Percentiles rank a stretch among this genome's conserved stretches.
phyloP scores from a whole-genome alignment of 2,329 filamentous ascomycete species.

The Pseudocercospora pini-densiflorae region DNA sequence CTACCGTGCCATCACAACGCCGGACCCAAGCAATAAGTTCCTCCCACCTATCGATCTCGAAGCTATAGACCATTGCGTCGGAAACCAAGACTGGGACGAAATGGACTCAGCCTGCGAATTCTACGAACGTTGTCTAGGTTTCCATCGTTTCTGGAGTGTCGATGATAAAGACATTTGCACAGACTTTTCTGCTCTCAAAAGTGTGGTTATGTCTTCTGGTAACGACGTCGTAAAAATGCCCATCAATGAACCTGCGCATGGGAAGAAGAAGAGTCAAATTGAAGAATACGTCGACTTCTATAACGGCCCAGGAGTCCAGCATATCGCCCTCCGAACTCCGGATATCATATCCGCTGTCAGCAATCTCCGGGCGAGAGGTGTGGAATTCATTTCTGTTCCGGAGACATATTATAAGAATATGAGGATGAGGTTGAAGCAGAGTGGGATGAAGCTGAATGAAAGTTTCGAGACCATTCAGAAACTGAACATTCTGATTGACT shows the following conservation, averaged over 20 bases:
- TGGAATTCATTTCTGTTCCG: conserved; percentile 91
- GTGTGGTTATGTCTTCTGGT: conserved; percentile 81
- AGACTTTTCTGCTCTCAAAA: conserved; percentile 86
- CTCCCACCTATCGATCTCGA: conserved; percentile 70
- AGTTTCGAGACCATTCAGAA: conserved; percentile 76
- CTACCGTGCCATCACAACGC: conserved; percentile 60
- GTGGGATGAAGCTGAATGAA: conserved; percentile 68
- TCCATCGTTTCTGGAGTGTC: conserved; percentile 97
- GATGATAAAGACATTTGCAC: conserved; percentile 93
- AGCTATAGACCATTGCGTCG: conserved; percentile 94
- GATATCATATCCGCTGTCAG: conserved; percentile 80
- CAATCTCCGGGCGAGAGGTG: conserved; percentile 80
- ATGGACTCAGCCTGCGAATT: conserved; percentile 71
- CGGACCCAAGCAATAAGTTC: conserved; percentile 53
- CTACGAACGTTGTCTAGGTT: conserved; percentile 87
- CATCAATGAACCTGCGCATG: conserved; percentile 92
- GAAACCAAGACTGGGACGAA: conserved; percentile 94
- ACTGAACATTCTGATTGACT: conserved; percentile 90
- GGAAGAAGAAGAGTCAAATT: conserved; percentile 91
- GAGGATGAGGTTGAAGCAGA: conserved; percentile 65
- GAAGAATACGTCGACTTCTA: conserved; percentile 89
- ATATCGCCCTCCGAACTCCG: conserved; percentile 82
- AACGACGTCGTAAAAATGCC: conserved; percentile 95
- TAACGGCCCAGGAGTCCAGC: conserved; percentile 86
- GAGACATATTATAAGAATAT: conserved; percentile 84